Evolutionary conservation across 495 filamentous ascomycete genomes (phyloP).

Genomic region (Talaromyces borbonicus): DNA sequence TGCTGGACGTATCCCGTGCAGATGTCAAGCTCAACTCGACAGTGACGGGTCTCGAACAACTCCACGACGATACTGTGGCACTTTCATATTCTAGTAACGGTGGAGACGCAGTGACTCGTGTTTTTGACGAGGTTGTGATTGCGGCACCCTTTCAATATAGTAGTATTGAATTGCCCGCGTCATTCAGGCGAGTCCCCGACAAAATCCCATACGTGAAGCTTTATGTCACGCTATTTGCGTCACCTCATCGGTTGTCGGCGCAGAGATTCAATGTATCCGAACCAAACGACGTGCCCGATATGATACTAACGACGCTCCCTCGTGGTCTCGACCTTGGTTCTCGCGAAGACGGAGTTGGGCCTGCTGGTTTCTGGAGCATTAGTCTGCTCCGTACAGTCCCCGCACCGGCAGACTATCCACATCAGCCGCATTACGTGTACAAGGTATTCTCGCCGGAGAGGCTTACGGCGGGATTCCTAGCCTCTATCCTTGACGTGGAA

Average conservation of each 20-base stretch:
- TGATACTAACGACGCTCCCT: conserved; percentile 77
- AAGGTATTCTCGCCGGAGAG: conserved; percentile 84
- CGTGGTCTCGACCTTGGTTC: conserved; percentile 39
- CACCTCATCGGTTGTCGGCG: conserved; percentile 57
- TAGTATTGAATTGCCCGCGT: conserved; percentile 46
- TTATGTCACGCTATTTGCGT: conserved; percentile 83
- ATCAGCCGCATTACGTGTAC: conserved; percentile 67
- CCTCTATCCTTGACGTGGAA: conserved; percentile 27
- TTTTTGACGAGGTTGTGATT: conserved; percentile 73
- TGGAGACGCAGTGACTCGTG: conserved; percentile 19
- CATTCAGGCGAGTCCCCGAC: conserved; percentile 48
- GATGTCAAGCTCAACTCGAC: conserved; percentile 57
- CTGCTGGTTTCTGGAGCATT: conserved; percentile 77
- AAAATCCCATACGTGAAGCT: conserved; percentile 71
- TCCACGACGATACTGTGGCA: conserved; percentile 37
- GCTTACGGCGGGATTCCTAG: conserved; percentile 54
- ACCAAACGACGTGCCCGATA: conserved; percentile 53
- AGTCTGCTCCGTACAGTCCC: conserved; percentile 58
- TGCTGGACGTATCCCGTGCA: conserved; percentile 57
- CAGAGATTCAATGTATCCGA: conserved; percentile 57
- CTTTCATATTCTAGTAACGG: conserved; percentile 17
- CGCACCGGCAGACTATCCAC: conserved; percentile 37
- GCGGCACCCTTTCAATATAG: conserved; percentile 69
- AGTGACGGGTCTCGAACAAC: conserved; percentile 49
- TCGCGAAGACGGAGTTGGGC: conserved; percentile 49